Percentiles rank a stretch among this genome's conserved stretches.
These are phyloP conservation scores for Tolypocladium endophyticum DNA, from an alignment of 2,329 filamentous ascomycete genomes.

Conservation along the genomic window DNA sequence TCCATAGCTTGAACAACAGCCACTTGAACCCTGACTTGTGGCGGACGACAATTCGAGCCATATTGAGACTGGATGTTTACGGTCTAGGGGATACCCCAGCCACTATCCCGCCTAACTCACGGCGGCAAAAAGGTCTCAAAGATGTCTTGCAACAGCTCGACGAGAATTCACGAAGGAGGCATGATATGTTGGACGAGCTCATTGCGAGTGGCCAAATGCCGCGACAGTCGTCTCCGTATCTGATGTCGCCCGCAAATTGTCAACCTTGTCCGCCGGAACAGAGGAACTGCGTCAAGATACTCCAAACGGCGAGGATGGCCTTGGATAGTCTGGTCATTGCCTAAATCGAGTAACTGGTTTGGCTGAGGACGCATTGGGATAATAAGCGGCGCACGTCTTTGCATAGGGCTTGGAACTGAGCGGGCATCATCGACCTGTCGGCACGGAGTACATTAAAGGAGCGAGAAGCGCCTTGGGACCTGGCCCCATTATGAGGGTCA, in stretches of 20 bases:
- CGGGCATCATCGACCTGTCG: neutral
- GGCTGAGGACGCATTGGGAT: neutral
- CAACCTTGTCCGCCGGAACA: conserved; percentile 20
- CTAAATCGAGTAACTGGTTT: conserved; percentile 11
- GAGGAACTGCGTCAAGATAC: conserved; percentile 36
- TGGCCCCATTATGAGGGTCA: neutral
- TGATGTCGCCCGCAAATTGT: conserved; percentile 11
- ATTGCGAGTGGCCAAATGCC: conserved; percentile 24
- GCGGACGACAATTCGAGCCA: conserved; percentile 40
- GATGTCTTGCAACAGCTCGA: conserved; percentile 45
- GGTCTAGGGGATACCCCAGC: conserved; percentile 26
- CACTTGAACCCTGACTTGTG: conserved; percentile 42
- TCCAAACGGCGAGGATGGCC: conserved; percentile 42
- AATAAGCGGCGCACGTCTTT: neutral
- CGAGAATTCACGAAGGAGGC: conserved; percentile 34
- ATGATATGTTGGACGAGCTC: conserved; percentile 38
- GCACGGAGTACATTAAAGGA: neutral
- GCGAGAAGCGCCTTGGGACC: neutral
- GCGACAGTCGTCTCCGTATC: conserved; percentile 12
- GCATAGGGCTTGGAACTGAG: neutral
- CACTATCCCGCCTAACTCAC: conserved; percentile 5
- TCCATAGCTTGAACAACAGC: conserved; percentile 19
- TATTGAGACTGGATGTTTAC: conserved; percentile 48
- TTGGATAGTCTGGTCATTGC: conserved; percentile 46
- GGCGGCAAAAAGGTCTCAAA: conserved; percentile 37